A percentile compares a stretch with the other conserved stretches of the same genome.
Evolutionary conservation across 306 rosid species (phyloP).

Genomic region (Fragaria iinumae): DNA sequence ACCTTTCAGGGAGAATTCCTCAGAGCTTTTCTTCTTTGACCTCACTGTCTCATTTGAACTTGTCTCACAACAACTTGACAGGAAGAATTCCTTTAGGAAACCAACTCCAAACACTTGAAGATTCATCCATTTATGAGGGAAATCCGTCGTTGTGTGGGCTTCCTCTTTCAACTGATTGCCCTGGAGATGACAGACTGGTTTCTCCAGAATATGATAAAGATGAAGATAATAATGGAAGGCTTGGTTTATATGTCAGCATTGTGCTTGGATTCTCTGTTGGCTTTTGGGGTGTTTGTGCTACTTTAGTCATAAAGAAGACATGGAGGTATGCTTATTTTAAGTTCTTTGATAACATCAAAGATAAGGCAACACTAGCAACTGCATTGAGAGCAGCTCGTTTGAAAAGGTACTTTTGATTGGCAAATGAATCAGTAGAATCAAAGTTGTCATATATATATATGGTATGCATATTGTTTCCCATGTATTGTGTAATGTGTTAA

Average conservation of each 20-base stretch:
- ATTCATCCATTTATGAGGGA: constrained; percentile 4
- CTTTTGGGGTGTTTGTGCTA: constrained; percentile 9
- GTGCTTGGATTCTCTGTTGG: neutral
- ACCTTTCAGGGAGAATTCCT: constrained; percentile 12
- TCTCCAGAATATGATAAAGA: neutral
- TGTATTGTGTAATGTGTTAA: neutral
- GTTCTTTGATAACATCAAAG: neutral
- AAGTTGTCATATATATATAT: neutral
- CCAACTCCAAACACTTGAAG: constrained; percentile 6
- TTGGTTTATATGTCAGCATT: constrained; percentile 7
- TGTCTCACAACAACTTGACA: constrained; percentile 14
- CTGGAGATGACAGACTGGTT: neutral
- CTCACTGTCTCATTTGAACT: constrained; percentile 7
- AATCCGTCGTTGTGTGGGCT: neutral
- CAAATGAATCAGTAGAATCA: neutral
- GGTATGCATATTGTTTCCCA: neutral
- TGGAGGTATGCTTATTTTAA: neutral
- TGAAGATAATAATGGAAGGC: neutral
- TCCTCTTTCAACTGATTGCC: neutral
- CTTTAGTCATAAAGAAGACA: neutral
- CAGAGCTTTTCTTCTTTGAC: constrained; percentile 8
- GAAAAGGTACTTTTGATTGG: neutral
- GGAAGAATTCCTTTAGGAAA: neutral
- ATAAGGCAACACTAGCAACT: neutral
- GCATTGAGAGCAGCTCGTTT: neutral